Conservation (phyloP, 306 rosid species). For the Heteromeles arbutifolia region DNA sequence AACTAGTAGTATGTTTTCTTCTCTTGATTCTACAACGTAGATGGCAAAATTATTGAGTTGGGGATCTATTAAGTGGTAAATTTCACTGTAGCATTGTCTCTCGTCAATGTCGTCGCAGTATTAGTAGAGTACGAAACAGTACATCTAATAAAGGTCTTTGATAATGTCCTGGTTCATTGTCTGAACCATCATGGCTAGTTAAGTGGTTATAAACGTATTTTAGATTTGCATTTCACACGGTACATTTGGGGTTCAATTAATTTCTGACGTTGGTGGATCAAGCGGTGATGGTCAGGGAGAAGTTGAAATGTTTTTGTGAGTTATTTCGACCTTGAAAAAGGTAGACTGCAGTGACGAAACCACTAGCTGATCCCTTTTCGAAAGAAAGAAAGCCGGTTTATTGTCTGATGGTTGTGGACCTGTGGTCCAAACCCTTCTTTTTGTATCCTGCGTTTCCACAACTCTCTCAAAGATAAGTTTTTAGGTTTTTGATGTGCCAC, state of each 20-base stretch:
- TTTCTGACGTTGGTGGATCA: fast-evolving
- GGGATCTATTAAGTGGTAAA: no score
- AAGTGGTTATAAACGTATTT: no score
- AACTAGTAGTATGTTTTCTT: background rate
- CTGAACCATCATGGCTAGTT: no score
- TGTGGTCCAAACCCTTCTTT: background rate
- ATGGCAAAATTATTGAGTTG: no score
- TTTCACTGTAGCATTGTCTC: no score
- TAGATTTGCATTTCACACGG: no score
- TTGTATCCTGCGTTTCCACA: background rate
- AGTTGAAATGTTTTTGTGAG: no score
- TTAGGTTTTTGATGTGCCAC: background rate
- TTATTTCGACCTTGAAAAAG: fast-evolving
- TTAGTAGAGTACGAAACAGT: no score
- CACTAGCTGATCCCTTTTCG: no score
- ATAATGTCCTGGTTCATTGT: no score
- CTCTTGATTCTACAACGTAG: background rate
- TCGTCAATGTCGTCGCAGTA: no score
- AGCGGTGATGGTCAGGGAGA: fast-evolving
- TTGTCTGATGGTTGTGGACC: background rate
- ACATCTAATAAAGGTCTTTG: no score
- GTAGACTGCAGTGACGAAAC: fast-evolving
- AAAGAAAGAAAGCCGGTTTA: background rate
- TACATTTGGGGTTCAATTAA: fast-evolving
- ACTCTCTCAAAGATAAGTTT: background rate